These are phyloP conservation scores for Rutstroemia sp. DNA, from an alignment of 2,329 filamentous ascomycete genomes.

Conservation along the genomic window DNA sequence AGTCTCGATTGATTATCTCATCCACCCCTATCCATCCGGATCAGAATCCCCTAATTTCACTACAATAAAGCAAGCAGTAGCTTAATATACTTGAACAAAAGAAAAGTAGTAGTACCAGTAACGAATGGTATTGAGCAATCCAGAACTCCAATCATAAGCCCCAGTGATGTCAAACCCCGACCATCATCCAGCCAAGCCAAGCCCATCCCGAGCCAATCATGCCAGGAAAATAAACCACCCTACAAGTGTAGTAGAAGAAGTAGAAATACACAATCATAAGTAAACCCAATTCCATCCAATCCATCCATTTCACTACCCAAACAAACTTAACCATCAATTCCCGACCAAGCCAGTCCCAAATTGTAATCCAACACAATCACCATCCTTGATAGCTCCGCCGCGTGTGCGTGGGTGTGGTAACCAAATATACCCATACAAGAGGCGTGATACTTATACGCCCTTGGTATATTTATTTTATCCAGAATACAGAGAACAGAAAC, in stretches of 20 bases:
- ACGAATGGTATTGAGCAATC: neutral
- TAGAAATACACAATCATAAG: slow-evolving; percentile 7
- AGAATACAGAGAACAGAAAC: neutral
- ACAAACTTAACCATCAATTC: neutral
- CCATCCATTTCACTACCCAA: slow-evolving; percentile 1
- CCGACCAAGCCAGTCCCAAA: neutral
- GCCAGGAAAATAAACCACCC: neutral
- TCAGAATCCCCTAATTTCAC: no score
- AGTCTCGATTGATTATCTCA: no score
- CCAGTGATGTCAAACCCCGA: neutral
- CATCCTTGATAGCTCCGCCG: slow-evolving; percentile 3
- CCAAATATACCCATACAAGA: neutral
- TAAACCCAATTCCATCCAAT: neutral
- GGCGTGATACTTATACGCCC: slow-evolving; percentile 8
- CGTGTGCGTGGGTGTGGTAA: no score
- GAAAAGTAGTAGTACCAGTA: neutral
- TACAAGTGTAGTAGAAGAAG: slow-evolving; percentile 4
- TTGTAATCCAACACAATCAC: neutral
- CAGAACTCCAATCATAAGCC: neutral
- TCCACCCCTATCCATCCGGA: no score
- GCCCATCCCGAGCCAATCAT: slow-evolving; percentile 7
- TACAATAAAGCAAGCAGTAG: no score
- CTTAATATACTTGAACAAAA: neutral
- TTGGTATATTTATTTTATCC: neutral
- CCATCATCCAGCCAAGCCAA: neutral